Evolutionary conservation across 352 stramenopile species (phyloP).

Genomic region (Lagenidium giganteum): DNA sequence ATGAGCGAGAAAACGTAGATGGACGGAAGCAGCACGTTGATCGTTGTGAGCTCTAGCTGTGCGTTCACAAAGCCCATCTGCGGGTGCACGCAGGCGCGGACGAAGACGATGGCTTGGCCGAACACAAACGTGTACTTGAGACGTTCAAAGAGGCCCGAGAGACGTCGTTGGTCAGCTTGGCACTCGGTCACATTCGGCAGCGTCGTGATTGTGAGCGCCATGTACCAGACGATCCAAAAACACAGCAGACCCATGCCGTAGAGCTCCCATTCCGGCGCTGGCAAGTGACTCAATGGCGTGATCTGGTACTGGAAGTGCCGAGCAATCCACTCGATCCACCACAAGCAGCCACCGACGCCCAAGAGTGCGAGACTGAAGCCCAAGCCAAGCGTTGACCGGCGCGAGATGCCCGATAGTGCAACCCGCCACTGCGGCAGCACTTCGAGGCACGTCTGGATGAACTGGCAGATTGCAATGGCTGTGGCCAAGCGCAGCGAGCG

Average conservation of each 20-base stretch:
- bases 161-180: conserved; percentile 45
- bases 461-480: conserved; percentile 64
- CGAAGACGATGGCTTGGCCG: conserved; percentile 61
- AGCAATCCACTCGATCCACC: conserved; percentile 60
- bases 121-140: conserved; percentile 69
- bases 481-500: conserved; percentile 64
- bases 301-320: conserved; percentile 50
- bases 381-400: conserved; percentile 33
- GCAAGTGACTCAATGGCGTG: conserved; percentile 50
- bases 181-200: conserved; percentile 43
- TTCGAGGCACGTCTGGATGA: conserved; percentile 69
- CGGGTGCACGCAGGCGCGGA: conserved; percentile 56
- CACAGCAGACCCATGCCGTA: conserved; percentile 57
- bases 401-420: conserved; percentile 41
- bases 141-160: conserved; percentile 51
- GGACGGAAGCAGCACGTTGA: conserved; percentile 67
- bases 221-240: conserved; percentile 66
- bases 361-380: conserved; percentile 42
- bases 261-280: conserved; percentile 57
- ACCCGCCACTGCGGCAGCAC: conserved; percentile 55
- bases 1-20: conserved; percentile 77
- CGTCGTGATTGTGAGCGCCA: conserved; percentile 47
- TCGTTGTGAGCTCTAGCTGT: conserved; percentile 74
- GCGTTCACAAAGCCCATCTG: conserved; percentile 73
- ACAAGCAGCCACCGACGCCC: conserved; percentile 49